These are phyloP conservation scores for Babjeviella inositovora DNA, from an alignment of 805 yeast species.

Conservation along the genomic window DNA sequence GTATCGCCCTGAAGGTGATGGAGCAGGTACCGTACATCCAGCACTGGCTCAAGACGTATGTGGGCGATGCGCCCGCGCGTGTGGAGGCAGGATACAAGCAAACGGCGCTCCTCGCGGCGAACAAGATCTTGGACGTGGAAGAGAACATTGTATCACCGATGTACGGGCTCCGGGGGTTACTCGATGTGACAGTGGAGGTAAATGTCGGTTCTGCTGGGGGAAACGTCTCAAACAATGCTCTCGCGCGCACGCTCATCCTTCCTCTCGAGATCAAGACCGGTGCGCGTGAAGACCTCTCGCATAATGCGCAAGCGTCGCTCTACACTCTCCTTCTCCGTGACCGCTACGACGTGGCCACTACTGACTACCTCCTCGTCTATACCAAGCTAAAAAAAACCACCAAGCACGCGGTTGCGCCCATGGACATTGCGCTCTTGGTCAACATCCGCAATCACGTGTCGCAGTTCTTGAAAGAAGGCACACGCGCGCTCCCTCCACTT, in stretches of 20 bases:
- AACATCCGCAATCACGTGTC: slow-evolving; percentile 63
- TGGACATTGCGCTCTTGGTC: slow-evolving; percentile 52
- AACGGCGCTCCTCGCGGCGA: slow-evolving; percentile 29
- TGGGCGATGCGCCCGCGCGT: slow-evolving; percentile 11
- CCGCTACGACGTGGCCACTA: slow-evolving; percentile 54
- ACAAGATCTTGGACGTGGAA: slow-evolving; percentile 67
- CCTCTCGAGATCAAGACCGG: slow-evolving; percentile 94
- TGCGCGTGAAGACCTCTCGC: slow-evolving; percentile 37
- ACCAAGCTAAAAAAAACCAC: slow-evolving; percentile 43
- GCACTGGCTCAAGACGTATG: slow-evolving; percentile 33
- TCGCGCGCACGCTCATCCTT: slow-evolving; percentile 29
- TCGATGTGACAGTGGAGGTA: slow-evolving; percentile 76
- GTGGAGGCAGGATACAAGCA: slow-evolving; percentile 11
- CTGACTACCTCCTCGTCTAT: slow-evolving; percentile 56
- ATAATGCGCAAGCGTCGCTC: slow-evolving; percentile 75
- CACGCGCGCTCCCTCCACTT: slow-evolving; percentile 35
- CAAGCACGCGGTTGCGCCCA: slow-evolving; percentile 30
- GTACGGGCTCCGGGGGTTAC: slow-evolving; percentile 77
- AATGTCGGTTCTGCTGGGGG: slow-evolving; percentile 45
- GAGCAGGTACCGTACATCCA: slow-evolving; percentile 34
- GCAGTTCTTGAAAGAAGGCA: slow-evolving; percentile 31
- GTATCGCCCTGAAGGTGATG: slow-evolving; percentile 22
- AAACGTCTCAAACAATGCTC: slow-evolving; percentile 14
- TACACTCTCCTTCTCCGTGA: slow-evolving; percentile 72
- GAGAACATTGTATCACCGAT: slow-evolving; percentile 87